Base-by-base conservation (phyloP, 495 filamentous ascomycete species). In the Xylaria sp. region DNA sequence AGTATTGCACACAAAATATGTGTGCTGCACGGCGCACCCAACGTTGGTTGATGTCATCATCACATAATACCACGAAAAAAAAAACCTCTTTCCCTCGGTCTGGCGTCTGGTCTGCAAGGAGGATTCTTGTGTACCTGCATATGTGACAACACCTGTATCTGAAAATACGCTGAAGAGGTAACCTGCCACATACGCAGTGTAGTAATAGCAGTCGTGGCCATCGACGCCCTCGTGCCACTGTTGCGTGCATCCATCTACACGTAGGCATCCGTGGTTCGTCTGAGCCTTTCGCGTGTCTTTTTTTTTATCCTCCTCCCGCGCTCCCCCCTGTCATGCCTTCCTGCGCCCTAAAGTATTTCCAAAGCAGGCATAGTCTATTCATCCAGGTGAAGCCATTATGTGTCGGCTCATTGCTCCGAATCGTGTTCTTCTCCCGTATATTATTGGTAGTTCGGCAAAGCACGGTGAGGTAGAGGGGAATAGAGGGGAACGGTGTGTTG, bases 231-330 rank as follows among this genome's bases (percentile, higher is more conserved):
- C 40, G 61, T 71, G 61, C 46, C 69, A 63, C 61, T 71, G 40
- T 71, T 71, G 26, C 61, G 61, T 71, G 69, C 69, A 65, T 71
- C 61, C 61, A 65, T 64, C 61, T 65, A 71, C 69, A 71, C 69
- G 69, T 71, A 71, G 48, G 61, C 69, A 41, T 71, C 61, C 15
- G 69, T 71, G 69, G 69, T 71, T 71, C 61, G 69, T 66, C 69
- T 66, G 29, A 71, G 50, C 21, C 33, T 59, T 58, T 71, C 43
- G 55, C 46, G 26, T 70, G 24, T 67, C 71, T 31, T 46, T 62
- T 52, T 61, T 70, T 74, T 72, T 64, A 64, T 72, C 69, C 26
- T 55, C 3, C 21, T 14, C 33, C 67, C 59, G 33, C 50, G 19
- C 33, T 26, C 19, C 31, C 66, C 66, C 66, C 40, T 59, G 69